These are phyloP conservation scores for Gossypium trilobum DNA, from an alignment of 441 rosid genomes.

Conservation along the genomic window DNA sequence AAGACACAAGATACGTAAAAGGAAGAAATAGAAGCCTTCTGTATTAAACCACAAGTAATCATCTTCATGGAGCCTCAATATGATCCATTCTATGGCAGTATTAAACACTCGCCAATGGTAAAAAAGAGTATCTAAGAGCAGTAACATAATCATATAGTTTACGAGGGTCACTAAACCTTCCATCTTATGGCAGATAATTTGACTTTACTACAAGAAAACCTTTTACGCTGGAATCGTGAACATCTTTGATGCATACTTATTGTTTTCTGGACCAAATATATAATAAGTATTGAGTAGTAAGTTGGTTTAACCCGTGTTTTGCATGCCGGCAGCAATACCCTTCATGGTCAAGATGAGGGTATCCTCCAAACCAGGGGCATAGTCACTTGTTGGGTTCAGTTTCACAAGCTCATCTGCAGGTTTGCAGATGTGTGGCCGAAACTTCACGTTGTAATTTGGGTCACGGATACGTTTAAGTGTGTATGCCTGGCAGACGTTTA, in stretches of 20 bases:
- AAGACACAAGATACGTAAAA: neutral
- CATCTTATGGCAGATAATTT: neutral
- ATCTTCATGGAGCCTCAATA: neutral
- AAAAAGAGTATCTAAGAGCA: neutral
- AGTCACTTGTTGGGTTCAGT: slow-evolving; percentile 70
- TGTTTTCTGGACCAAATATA: neutral
- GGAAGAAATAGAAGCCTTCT: neutral
- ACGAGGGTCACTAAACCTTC: neutral
- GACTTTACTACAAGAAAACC: neutral
- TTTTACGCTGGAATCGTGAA: neutral
- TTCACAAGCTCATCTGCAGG: slow-evolving; percentile 60
- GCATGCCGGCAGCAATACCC: slow-evolving; percentile 88
- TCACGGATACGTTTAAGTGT: slow-evolving; percentile 80
- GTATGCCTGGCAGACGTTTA: slow-evolving; percentile 83
- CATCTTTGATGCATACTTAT: neutral
- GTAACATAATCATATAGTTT: neutral
- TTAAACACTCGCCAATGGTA: neutral
- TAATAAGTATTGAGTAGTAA: neutral
- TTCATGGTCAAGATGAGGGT: slow-evolving; percentile 94
- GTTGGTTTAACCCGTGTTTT: slow-evolving; percentile 66
- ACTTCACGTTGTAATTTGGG: slow-evolving; percentile 55
- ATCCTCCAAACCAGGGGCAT: slow-evolving; percentile 84
- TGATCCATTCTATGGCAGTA: neutral
- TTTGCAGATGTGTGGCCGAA: slow-evolving; percentile 68
- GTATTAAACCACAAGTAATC: neutral